Conservation (phyloP, 192 early-diverging fungal genomes). For the Neocallimastix lanati region DNA sequence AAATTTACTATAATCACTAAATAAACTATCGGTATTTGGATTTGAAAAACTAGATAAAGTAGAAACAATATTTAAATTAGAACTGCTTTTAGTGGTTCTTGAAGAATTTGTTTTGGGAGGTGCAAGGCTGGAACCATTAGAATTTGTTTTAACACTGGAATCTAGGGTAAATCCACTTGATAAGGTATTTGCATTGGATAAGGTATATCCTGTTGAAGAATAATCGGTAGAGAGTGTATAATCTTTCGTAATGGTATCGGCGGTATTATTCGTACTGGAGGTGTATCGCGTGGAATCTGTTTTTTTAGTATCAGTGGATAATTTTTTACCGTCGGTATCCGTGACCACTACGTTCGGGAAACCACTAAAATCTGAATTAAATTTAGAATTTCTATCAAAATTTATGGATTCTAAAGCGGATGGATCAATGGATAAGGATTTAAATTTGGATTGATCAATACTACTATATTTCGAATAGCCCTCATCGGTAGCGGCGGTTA, state of each 20-base stretch:
- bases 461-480: too few species aligned
- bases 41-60: not conserved
- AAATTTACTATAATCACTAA: not conserved
- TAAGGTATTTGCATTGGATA: not conserved
- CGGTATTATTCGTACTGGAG: not conserved
- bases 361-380: not conserved
- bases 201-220: not conserved
- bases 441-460: not conserved
- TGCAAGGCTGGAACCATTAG: not conserved
- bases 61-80: not conserved
- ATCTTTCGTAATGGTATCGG: not conserved
- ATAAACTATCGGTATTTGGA: not conserved
- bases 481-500: not conserved
- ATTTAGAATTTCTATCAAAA: not conserved
- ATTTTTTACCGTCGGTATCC: not conserved
- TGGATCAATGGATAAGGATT: not conserved
- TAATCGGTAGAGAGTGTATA: not conserved
- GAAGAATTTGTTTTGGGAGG: not conserved
- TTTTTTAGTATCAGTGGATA: not conserved
- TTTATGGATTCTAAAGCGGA: not conserved
- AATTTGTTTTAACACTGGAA: not conserved
- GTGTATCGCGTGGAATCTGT: not conserved
- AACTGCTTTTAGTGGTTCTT: not conserved
- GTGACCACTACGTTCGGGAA: not conserved
- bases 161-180: not conserved